Percentiles rank a stretch among this genome's conserved stretches.
Evolutionary conservation across 495 filamentous ascomycete species (phyloP).

Genomic region (Bacidia rubella): DNA sequence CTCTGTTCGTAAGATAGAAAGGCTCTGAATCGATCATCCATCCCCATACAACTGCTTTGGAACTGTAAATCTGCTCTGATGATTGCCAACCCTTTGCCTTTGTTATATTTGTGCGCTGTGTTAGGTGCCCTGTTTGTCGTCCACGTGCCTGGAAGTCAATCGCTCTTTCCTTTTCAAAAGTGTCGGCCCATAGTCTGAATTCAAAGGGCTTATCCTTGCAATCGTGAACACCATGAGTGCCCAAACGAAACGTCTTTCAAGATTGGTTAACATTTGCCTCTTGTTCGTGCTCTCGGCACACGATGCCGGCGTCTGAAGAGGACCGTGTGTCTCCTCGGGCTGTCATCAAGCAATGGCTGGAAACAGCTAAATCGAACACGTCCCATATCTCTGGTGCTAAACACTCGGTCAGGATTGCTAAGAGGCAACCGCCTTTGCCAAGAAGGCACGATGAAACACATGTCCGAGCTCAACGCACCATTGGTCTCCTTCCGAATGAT

Average conservation of each 20-base stretch:
- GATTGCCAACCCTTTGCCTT: neutral
- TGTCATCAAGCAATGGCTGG: conserved; percentile 15
- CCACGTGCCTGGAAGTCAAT: neutral
- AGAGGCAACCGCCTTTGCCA: neutral
- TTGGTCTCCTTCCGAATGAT: too few relatives aligned
- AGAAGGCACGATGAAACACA: too few relatives aligned
- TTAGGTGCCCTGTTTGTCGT: too few relatives aligned
- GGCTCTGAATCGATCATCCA: too few relatives aligned
- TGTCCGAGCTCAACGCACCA: too few relatives aligned
- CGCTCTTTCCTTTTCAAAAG: neutral
- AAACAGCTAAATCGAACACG: neutral
- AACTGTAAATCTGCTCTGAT: too few relatives aligned
- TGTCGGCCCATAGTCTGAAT: neutral
- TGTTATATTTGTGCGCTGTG: neutral
- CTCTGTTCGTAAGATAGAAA: too few relatives aligned
- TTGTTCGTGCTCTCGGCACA: too few relatives aligned
- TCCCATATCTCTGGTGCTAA: neutral
- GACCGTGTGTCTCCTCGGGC: conserved; percentile 12
- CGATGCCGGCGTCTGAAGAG: neutral
- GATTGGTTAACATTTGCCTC: neutral
- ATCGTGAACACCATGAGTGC: neutral
- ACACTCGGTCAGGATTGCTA: neutral
- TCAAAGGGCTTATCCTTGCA: neutral
- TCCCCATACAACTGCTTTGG: too few relatives aligned
- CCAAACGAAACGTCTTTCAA: neutral